phyloP scores from a whole-genome alignment of 2,329 filamentous ascomycete genomes.

The Ilyonectria sp. region DNA sequence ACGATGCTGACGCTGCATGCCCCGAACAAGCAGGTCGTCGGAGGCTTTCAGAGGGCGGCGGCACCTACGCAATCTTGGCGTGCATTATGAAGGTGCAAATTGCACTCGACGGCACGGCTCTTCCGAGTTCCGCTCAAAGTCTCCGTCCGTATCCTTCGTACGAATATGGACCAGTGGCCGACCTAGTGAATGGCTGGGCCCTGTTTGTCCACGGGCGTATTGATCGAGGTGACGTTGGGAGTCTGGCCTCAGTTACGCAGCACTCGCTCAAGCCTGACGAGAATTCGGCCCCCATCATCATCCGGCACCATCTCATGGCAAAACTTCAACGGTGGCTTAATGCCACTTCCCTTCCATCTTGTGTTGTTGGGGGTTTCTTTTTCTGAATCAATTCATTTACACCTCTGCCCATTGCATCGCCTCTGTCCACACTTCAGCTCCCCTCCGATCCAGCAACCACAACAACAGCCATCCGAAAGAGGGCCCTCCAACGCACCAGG shows the following conservation, averaged over 20 bases:
- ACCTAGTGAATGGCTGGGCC: background rate
- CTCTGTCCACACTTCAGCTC: constrained; percentile 48
- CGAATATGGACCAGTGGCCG: background rate
- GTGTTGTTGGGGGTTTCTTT: constrained; percentile 42
- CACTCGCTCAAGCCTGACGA: constrained; percentile 26
- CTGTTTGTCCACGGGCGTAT: background rate
- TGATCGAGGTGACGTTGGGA: background rate
- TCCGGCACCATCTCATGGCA: constrained; percentile 31
- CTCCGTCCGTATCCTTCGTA: background rate
- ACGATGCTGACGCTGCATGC: constrained; percentile 8
- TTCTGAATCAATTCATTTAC: constrained; percentile 51
- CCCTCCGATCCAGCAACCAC: constrained; percentile 46
- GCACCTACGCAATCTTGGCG: constrained; percentile 3
- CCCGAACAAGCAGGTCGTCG: background rate
- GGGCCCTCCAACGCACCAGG: constrained; percentile 33
- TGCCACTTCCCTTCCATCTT: constrained; percentile 45
- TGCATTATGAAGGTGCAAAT: background rate
- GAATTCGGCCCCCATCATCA: background rate
- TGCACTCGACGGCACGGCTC: background rate
- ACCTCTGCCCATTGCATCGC: constrained; percentile 50
- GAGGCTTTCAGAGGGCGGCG: background rate
- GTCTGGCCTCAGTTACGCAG: background rate
- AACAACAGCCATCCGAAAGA: constrained; percentile 38
- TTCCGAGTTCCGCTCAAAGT: background rate
- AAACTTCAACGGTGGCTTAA: constrained; percentile 28